A percentile compares a stretch with the other conserved stretches of the same genome.
Conservation (phyloP, 139 green algal genomes). For the Chlorella sorokiniana region DNA sequence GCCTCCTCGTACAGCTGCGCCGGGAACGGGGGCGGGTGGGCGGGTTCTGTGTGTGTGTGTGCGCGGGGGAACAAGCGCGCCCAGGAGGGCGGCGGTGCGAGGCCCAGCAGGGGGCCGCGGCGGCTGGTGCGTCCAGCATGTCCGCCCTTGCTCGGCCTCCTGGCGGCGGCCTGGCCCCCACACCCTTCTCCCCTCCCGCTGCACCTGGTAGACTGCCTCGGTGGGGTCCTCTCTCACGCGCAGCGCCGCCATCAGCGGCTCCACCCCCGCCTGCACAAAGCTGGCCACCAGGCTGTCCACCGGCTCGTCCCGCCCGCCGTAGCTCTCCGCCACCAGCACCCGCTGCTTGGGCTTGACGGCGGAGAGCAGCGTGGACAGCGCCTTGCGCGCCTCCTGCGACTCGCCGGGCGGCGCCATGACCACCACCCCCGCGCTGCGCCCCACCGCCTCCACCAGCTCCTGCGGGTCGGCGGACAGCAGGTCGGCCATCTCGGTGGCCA, state of each 20-base stretch:
- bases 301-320: constrained; percentile 92
- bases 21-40: background rate
- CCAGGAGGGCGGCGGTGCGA: background rate
- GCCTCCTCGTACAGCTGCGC: constrained; percentile 94
- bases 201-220: constrained; percentile 47
- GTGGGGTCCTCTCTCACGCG: constrained; percentile 72
- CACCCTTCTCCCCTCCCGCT: background rate
- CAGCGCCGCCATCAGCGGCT: constrained; percentile 68
- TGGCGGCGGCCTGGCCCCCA: background rate
- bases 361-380: constrained; percentile 73
- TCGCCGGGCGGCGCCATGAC: constrained; percentile 80
- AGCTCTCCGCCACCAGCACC: constrained; percentile 90
- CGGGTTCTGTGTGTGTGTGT: too few relatives aligned
- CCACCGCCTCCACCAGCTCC: constrained; percentile 81
- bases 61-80: background rate
- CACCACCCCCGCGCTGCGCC: constrained; percentile 73
- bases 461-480: constrained; percentile 77
- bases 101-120: background rate
- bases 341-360: constrained; percentile 87
- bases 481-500: constrained; percentile 92
- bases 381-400: constrained; percentile 55
- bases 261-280: constrained; percentile 69
- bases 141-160: background rate
- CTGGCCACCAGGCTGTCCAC: constrained; percentile 81
- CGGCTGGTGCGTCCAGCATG: too few relatives aligned